Evolutionary conservation across 176 grass and related monocot genomes (phyloP).

Genomic region (Chrysopogon serrulatus): DNA sequence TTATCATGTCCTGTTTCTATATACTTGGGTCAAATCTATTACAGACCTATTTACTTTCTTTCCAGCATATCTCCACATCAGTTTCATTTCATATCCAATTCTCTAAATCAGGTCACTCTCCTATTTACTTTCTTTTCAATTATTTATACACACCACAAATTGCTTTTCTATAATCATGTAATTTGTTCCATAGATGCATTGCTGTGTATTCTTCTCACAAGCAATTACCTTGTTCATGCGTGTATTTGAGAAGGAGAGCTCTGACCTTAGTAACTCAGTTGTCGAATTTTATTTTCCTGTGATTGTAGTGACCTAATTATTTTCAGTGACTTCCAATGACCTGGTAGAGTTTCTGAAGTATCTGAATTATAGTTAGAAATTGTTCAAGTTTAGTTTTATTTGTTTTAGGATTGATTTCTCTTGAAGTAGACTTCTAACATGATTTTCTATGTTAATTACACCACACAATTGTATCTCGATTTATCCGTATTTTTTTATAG

Average conservation of each 20-base stretch:
- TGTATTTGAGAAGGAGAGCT: not conserved
- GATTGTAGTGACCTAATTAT: not conserved
- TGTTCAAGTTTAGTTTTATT: not conserved
- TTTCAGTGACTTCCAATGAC: not conserved
- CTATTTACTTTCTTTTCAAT: too few species aligned
- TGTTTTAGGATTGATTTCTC: not conserved
- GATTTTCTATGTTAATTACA: not conserved
- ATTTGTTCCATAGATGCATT: too few species aligned
- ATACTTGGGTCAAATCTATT: too few species aligned
- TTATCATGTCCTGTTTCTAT: too few species aligned
- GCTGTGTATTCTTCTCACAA: not conserved
- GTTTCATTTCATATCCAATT: too few species aligned
- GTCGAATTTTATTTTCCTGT: too few species aligned
- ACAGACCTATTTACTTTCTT: too few species aligned
- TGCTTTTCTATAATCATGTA: too few species aligned
- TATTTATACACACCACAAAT: too few species aligned
- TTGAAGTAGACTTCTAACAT: slow-evolving; percentile 5
- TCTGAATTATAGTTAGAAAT: not conserved
- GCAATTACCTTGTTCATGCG: not conserved
- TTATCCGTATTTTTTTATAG: too few species aligned
- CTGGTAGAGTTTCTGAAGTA: not conserved
- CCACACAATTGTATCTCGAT: not conserved
- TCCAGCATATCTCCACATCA: too few species aligned
- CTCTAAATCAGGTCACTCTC: too few species aligned
- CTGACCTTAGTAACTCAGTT: not conserved